Conservation (phyloP, 1,284 basidiomycete genomes). For the Tremellales sp. region DNA sequence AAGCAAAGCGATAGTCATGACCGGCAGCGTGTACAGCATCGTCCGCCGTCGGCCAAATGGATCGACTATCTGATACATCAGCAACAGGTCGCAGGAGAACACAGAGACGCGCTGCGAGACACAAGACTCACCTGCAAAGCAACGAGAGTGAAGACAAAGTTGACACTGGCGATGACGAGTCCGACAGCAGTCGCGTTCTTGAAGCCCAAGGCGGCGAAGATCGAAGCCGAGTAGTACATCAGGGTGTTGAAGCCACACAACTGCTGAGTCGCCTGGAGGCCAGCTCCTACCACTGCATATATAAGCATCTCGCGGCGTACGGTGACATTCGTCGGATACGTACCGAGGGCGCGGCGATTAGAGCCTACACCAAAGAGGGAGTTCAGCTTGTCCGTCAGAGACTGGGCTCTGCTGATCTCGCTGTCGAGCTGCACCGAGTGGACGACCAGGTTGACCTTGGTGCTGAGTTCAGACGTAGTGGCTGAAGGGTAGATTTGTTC, state of each 20-base stretch:
- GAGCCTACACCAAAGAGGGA: constrained; percentile 58
- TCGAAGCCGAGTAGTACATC: constrained; percentile 72
- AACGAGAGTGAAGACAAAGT: constrained; percentile 75
- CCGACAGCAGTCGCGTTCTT: constrained; percentile 74
- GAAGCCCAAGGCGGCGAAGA: constrained; percentile 76
- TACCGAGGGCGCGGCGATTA: constrained; percentile 68
- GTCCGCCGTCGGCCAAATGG: constrained; percentile 69
- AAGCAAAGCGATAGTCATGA: constrained; percentile 68
- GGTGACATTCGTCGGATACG: background rate
- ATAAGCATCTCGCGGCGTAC: background rate
- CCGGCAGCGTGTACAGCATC: constrained; percentile 70
- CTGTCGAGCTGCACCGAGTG: constrained; percentile 62
- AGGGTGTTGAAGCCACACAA: constrained; percentile 71
- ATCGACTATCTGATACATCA: constrained; percentile 57
- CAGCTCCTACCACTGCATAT: constrained; percentile 63
- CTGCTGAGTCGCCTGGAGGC: constrained; percentile 77
- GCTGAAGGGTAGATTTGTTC: constrained; percentile 65
- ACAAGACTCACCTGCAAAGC: constrained; percentile 58
- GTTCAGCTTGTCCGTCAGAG: constrained; percentile 56
- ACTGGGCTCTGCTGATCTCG: constrained; percentile 60
- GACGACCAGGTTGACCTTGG: constrained; percentile 60
- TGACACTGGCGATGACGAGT: constrained; percentile 70
- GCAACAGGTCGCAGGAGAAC: background rate
- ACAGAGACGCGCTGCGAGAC: background rate
- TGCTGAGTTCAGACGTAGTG: constrained; percentile 59